phyloP scores from a whole-genome alignment of 768 basidiomycete genomes.

The Phallus indusiatus region DNA sequence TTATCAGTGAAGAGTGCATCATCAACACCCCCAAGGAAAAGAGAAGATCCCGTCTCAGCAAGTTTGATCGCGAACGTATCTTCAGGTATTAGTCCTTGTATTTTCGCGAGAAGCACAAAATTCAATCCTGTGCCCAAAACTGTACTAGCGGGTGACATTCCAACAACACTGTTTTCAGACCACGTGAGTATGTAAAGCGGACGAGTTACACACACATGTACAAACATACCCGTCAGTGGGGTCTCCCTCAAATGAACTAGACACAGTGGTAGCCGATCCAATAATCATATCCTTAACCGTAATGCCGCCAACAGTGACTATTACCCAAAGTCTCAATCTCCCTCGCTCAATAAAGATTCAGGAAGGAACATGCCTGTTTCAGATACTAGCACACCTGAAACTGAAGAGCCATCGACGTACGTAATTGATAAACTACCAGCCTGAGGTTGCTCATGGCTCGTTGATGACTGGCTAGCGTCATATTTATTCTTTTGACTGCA shows the following conservation, averaged over 20 bases:
- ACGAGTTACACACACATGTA: neutral
- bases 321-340: neutral
- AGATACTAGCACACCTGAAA: constrained; percentile 27
- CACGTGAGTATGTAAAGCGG: neutral
- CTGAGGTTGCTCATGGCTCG: constrained; percentile 19
- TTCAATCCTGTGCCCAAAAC: constrained; percentile 16
- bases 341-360: neutral
- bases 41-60: constrained; percentile 17
- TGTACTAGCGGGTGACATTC: constrained; percentile 17
- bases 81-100: constrained; percentile 13
- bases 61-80: constrained; percentile 22
- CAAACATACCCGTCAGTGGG: constrained; percentile 14
- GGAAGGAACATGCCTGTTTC: constrained; percentile 24
- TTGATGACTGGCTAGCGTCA: constrained; percentile 21
- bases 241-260: constrained; percentile 15
- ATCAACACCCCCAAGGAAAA: constrained; percentile 29
- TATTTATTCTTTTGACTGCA: constrained; percentile 19
- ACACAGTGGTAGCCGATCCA: constrained; percentile 18
- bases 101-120: too few species aligned
- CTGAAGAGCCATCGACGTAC: constrained; percentile 34
- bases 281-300: constrained; percentile 16
- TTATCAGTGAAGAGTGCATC: constrained; percentile 21
- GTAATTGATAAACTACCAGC: constrained; percentile 25
- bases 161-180: neutral
- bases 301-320: constrained; percentile 1